Conservation (phyloP, 2,329 filamentous ascomycete species). For the Cladophialophora bantiana region DNA sequence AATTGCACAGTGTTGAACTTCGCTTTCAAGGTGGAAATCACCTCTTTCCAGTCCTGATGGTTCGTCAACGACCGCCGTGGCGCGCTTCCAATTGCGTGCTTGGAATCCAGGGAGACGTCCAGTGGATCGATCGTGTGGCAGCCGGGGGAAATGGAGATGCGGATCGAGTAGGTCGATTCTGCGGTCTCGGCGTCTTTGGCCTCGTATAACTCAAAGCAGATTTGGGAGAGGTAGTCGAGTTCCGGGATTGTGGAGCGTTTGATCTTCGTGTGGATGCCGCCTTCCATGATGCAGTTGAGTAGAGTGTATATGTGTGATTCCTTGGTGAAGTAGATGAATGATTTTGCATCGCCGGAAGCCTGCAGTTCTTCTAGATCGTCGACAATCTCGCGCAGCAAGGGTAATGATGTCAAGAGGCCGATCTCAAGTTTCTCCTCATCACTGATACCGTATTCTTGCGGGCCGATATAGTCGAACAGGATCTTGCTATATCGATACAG, state of each 20-base stretch:
- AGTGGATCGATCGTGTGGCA: constrained; percentile 96
- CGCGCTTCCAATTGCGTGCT: constrained; percentile 94
- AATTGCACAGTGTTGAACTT: constrained; percentile 86
- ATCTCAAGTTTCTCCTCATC: constrained; percentile 98
- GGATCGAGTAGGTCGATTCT: constrained; percentile 91
- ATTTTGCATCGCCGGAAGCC: constrained; percentile 90
- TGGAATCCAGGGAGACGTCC: constrained; percentile 93
- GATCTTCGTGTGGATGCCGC: constrained; percentile 96
- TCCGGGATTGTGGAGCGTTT: constrained; percentile 93
- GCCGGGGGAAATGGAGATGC: constrained; percentile 92
- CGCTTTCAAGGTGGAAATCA: constrained; percentile 92
- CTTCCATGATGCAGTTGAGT: constrained; percentile 96
- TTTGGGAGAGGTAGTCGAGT: constrained; percentile 95
- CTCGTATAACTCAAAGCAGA: constrained; percentile 98
- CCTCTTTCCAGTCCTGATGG: constrained; percentile 93
- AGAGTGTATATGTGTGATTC: constrained; percentile 98
- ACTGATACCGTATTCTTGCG: constrained; percentile 96
- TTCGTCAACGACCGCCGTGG: constrained; percentile 87
- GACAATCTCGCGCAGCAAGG: constrained; percentile 94
- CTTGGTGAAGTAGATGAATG: constrained; percentile 99
- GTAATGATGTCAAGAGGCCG: constrained; percentile 89
- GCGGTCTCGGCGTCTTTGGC: constrained; percentile 80
- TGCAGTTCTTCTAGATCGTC: constrained; percentile 97
- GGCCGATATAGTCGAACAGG: constrained; percentile 96
- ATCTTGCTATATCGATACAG: constrained; percentile 94